phyloP scores from a whole-genome alignment of 2,329 filamentous ascomycete genomes.

The Bretziella fagacearum region DNA sequence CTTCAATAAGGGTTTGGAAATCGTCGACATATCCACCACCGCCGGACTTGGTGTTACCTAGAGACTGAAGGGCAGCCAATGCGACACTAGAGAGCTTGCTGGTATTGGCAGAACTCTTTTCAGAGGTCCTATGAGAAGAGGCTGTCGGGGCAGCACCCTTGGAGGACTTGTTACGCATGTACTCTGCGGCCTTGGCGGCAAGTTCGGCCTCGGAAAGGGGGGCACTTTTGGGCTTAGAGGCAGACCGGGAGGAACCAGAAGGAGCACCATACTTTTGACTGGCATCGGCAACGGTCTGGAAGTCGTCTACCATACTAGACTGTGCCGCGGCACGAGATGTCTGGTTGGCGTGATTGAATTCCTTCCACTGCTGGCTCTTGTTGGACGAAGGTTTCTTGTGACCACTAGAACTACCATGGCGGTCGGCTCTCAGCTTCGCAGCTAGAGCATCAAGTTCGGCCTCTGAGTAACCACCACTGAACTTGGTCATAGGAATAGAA shows the following conservation, averaged over 20 bases:
- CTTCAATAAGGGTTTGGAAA: constrained; percentile 6
- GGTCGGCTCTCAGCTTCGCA: neutral
- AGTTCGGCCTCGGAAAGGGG: neutral
- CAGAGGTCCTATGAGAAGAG: neutral
- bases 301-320: neutral
- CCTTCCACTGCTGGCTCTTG: neutral
- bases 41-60: neutral
- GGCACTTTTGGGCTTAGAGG: neutral
- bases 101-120: neutral
- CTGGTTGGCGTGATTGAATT: neutral
- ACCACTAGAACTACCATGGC: neutral
- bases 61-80: neutral
- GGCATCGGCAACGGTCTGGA: constrained; percentile 6
- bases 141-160: neutral
- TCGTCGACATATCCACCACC: neutral
- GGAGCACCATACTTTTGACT: constrained; percentile 8
- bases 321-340: neutral
- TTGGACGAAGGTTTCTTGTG: neutral
- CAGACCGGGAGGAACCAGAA: neutral
- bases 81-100: neutral
- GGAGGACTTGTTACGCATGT: constrained; percentile 1
- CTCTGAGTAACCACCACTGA: neutral
- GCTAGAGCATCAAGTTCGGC: neutral
- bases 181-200: neutral
- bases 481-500: neutral